Evolutionary conservation across 257 asterid genomes (phyloP).

Genomic region (Osmanthus fragrans): DNA sequence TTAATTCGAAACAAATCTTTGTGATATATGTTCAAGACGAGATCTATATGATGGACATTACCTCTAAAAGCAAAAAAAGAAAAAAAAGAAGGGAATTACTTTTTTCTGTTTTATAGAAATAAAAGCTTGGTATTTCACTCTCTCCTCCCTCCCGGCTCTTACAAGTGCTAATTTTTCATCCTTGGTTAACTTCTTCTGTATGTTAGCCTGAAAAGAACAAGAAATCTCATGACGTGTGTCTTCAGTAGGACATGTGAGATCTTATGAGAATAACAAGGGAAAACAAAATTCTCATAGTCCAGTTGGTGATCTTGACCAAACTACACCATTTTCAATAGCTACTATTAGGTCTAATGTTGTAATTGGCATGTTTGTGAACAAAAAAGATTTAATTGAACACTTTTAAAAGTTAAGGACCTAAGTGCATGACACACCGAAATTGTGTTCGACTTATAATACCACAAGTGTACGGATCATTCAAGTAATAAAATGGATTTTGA

Average conservation of each 20-base stretch:
- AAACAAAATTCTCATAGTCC: background rate
- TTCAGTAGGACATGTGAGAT: background rate
- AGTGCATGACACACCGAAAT: no score
- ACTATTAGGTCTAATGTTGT: no score
- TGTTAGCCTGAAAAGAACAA: conserved; percentile 56
- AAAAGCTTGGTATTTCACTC: conserved; percentile 64
- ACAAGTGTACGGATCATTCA: no score
- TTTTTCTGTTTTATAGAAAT: conserved; percentile 70
- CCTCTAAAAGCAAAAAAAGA: background rate
- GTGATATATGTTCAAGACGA: background rate
- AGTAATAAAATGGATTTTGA: no score
- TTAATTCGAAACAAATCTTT: background rate
- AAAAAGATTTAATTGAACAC: no score
- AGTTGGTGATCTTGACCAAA: background rate
- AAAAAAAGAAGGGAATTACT: conserved; percentile 32
- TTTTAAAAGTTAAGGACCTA: no score
- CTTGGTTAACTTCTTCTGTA: conserved; percentile 66
- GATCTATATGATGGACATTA: background rate
- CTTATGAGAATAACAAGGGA: conserved; percentile 6
- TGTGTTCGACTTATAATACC: no score
- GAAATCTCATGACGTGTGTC: conserved; percentile 27
- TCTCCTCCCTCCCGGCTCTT: conserved; percentile 75
- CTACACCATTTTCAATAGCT: background rate
- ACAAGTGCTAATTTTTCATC: conserved; percentile 59
- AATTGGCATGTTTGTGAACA: no score